phyloP scores from a whole-genome alignment of 768 basidiomycete species.

The Mycena polygramma region DNA sequence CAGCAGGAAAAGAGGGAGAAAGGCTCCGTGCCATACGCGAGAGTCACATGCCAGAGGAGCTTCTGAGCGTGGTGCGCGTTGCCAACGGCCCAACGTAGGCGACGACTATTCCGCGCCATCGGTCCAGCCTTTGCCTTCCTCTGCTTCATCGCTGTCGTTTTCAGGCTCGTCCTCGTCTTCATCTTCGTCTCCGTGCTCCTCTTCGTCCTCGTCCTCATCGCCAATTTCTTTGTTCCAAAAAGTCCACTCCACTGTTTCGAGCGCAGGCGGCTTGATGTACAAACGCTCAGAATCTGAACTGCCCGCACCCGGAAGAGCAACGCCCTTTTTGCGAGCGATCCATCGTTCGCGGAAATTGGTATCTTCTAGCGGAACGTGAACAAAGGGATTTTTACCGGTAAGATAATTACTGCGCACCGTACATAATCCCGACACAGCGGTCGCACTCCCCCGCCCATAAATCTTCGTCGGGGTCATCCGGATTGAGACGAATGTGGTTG shows the following conservation, averaged over 20 bases:
- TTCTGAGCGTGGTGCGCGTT: no score
- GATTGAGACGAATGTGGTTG: conserved; percentile 37
- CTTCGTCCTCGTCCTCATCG: conserved; percentile 5
- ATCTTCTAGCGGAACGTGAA: conserved; percentile 37
- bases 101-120: no score
- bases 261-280: conserved; percentile 45
- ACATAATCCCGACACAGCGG: conserved; percentile 52
- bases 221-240: conserved; percentile 38
- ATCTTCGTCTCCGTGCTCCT: neutral
- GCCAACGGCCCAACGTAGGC: no score
- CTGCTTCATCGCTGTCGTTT: neutral
- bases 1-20: neutral
- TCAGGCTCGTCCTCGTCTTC: neutral
- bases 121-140: neutral
- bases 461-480: conserved; percentile 37
- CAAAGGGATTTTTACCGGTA: neutral
- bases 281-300: conserved; percentile 25
- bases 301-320: neutral
- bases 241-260: conserved; percentile 48
- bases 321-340: conserved; percentile 48
- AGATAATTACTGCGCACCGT: conserved; percentile 33
- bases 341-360: conserved; percentile 45
- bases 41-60: conserved; percentile 1
- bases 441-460: conserved; percentile 56
- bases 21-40: neutral